Conservation (phyloP, 1,284 basidiomycete species). For the Malassezia obtusa region DNA sequence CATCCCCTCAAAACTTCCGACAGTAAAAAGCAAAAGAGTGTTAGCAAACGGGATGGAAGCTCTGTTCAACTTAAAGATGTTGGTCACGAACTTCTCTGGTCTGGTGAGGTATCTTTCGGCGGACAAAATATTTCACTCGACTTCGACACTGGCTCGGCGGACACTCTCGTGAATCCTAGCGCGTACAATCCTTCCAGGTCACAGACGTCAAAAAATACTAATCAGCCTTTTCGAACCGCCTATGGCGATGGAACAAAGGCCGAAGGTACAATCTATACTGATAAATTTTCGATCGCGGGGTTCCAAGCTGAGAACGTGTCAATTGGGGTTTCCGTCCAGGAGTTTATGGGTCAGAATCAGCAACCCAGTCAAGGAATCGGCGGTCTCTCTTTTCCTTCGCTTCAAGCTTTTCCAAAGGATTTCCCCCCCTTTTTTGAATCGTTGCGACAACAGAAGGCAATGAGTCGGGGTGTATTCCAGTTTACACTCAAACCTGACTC, state of each 20-base stretch:
- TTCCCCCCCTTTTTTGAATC: conserved; percentile 31
- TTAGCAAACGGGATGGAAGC: conserved; percentile 3
- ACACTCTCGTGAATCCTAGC: conserved; percentile 32
- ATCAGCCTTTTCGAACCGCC: conserved; percentile 50
- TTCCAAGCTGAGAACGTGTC: conserved; percentile 42
- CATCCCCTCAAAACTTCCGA: conserved; percentile 19
- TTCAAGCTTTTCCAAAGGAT: conserved; percentile 21
- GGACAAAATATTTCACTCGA: conserved; percentile 28
- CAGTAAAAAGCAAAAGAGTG: not conserved
- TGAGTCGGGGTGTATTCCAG: conserved; percentile 44
- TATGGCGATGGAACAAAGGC: conserved; percentile 59
- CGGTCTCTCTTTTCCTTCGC: conserved; percentile 45
- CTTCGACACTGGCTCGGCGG: conserved; percentile 43
- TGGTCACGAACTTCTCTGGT: conserved; percentile 28
- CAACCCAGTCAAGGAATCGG: conserved; percentile 38
- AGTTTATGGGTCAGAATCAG: conserved; percentile 16
- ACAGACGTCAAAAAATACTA: conserved; percentile 23
- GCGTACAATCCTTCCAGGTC: conserved; percentile 27
- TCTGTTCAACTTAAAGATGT: conserved; percentile 29
- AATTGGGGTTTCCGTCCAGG: conserved; percentile 40
- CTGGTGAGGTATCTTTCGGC: conserved; percentile 34
- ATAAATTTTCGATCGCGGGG: conserved; percentile 51
- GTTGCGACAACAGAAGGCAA: conserved; percentile 19
- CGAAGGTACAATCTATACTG: conserved; percentile 54
- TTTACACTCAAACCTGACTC: conserved; percentile 53